Percentiles rank a stretch among this genome's conserved stretches.
These are phyloP conservation scores for Phaeoacremonium minimum DNA, from an alignment of 2,329 filamentous ascomycete species.

Conservation along the genomic window DNA sequence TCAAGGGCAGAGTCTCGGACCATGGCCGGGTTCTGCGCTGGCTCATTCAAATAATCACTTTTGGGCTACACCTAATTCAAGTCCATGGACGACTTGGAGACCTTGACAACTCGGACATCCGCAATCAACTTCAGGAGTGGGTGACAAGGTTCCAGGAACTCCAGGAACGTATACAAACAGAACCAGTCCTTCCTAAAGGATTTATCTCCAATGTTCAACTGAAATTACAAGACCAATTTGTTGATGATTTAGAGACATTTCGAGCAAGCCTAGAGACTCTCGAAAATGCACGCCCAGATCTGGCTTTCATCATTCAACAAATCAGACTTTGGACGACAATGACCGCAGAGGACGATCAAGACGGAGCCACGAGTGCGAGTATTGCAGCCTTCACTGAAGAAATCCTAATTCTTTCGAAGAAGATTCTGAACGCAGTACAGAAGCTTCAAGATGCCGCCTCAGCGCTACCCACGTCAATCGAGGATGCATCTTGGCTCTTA, in stretches of 20 bases:
- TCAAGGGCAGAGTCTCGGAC: conserved; percentile 12
- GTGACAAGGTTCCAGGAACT: conserved; percentile 40
- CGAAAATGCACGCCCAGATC: conserved; percentile 45
- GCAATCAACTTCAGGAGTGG: conserved; percentile 45
- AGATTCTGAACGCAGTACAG: conserved; percentile 76
- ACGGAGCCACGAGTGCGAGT: conserved; percentile 11
- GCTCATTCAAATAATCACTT: conserved; percentile 64
- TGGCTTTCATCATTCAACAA: conserved; percentile 63
- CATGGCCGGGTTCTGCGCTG: conserved; percentile 40
- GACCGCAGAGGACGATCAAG: conserved; percentile 9
- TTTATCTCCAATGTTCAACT: conserved; percentile 37
- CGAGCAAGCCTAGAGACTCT: conserved; percentile 35
- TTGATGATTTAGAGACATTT: conserved; percentile 29
- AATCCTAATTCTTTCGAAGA: conserved; percentile 65
- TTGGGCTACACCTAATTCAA: conserved; percentile 57
- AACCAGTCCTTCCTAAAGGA: conserved; percentile 45
- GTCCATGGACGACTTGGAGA: conserved; percentile 64
- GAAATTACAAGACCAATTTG: conserved; percentile 26
- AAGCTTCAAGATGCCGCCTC: conserved; percentile 55
- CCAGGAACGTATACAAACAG: conserved; percentile 30
- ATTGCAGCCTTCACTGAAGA: conserved; percentile 47
- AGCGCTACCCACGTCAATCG: conserved; percentile 51
- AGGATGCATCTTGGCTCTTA: conserved; percentile 61
- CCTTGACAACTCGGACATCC: conserved; percentile 37
- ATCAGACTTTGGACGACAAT: conserved; percentile 58